Percentiles rank a stretch among this genome's conserved stretches.
phyloP scores from a whole-genome alignment of 1,284 basidiomycete genomes.

The Ustilago xerochloae region DNA sequence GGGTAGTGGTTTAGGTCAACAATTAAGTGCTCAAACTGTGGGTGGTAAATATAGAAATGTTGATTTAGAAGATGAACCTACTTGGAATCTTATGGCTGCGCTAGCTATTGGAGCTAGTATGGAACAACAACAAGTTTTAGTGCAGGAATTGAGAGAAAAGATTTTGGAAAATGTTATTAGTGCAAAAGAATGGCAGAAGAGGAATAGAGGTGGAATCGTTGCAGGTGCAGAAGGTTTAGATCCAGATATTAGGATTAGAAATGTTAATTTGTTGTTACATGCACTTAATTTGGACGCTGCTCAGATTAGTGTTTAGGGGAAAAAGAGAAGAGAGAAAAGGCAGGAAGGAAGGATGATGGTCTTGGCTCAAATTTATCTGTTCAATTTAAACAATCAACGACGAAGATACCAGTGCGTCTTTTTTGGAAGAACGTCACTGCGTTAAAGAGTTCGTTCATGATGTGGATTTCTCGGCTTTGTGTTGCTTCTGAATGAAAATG shows the following conservation, averaged over 20 bases:
- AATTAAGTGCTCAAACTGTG: conserved; percentile 23
- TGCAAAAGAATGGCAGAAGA: conserved; percentile 71
- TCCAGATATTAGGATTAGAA: conserved; percentile 58
- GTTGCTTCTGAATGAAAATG: too few relatives aligned
- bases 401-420: too few relatives aligned
- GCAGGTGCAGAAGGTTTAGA: conserved; percentile 16
- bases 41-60: conserved; percentile 65
- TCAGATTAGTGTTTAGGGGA: conserved; percentile 60
- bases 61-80: conserved; percentile 86
- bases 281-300: conserved; percentile 66
- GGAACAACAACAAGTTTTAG: conserved; percentile 85
- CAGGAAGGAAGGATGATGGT: neutral
- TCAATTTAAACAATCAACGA: too few relatives aligned
- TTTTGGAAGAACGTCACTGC: too few relatives aligned
- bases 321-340: neutral
- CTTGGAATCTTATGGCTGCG: conserved; percentile 90
- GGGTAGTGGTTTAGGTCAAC: conserved; percentile 51
- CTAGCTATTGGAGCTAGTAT: conserved; percentile 87
- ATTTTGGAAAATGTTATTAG: conserved; percentile 85
- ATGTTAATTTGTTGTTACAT: conserved; percentile 65
- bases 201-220: conserved; percentile 24
- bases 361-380: too few relatives aligned
- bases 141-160: conserved; percentile 88
- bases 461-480: too few relatives aligned
- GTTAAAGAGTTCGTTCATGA: too few relatives aligned